phyloP scores from a whole-genome alignment of 2,329 filamentous ascomycete genomes.

The Kalaharituber pfeilii region DNA sequence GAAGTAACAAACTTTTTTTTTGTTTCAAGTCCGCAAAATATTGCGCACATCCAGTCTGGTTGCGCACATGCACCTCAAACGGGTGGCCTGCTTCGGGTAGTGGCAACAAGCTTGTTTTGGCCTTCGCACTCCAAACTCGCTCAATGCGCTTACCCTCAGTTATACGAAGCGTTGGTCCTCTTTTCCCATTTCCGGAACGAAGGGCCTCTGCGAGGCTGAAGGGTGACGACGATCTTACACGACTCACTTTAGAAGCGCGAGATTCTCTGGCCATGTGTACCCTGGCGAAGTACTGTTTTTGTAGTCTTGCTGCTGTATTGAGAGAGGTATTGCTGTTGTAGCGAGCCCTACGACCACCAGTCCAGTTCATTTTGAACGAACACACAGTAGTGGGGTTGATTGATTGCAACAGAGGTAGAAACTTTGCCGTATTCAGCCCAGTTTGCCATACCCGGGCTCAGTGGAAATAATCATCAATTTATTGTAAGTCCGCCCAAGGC shows the following conservation, averaged over 20 bases:
- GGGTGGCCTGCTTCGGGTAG: background rate
- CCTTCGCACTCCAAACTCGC: background rate
- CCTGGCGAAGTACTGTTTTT: background rate
- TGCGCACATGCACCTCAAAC: background rate
- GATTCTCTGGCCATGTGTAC: background rate
- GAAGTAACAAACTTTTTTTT: background rate
- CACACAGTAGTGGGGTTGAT: too few relatives aligned
- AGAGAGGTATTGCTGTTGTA: background rate
- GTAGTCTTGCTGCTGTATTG: background rate
- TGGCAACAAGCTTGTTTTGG: background rate
- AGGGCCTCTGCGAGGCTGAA: background rate
- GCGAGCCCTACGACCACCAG: background rate
- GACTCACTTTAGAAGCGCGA: background rate
- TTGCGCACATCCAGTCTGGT: too few relatives aligned
- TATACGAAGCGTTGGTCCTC: background rate
- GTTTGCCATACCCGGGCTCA: too few relatives aligned
- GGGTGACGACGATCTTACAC: background rate
- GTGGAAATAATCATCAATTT: too few relatives aligned
- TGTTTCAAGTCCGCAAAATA: background rate
- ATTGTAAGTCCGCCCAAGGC: too few relatives aligned
- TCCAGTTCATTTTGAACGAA: background rate
- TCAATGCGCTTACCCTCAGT: background rate
- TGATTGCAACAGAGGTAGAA: too few relatives aligned
- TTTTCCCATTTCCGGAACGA: background rate
- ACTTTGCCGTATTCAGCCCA: too few relatives aligned